Conservation (phyloP, 768 basidiomycete species). For the Russula dissimulans region DNA sequence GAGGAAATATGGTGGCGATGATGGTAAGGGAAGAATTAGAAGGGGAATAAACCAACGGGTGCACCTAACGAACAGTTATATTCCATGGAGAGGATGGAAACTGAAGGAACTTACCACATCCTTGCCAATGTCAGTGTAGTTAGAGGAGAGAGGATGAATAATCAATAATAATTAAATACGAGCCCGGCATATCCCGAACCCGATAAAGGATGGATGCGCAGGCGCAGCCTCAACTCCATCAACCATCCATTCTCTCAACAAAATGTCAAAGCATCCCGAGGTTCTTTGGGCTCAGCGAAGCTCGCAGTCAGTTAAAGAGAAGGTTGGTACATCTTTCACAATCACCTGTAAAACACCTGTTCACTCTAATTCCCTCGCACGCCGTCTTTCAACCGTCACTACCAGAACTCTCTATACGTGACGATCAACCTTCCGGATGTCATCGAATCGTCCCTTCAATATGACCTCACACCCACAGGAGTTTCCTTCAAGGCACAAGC, state of each 20-base stretch:
- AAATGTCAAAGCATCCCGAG: slow-evolving; percentile 58
- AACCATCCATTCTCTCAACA: background rate
- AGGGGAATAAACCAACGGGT: slow-evolving; percentile 81
- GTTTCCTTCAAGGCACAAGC: slow-evolving; percentile 59
- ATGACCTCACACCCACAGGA: slow-evolving; percentile 44
- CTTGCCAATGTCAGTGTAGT: background rate
- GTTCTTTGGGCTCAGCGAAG: slow-evolving; percentile 94
- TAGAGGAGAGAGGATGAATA: background rate
- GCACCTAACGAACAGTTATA: slow-evolving; percentile 41
- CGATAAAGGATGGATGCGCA: background rate
- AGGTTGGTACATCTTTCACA: slow-evolving; percentile 38
- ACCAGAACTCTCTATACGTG: slow-evolving; percentile 79
- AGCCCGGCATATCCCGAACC: slow-evolving; percentile 2
- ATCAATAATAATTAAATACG: background rate
- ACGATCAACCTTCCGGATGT: slow-evolving; percentile 81
- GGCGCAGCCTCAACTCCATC: background rate
- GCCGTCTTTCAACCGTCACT: background rate
- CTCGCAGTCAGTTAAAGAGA: slow-evolving; percentile 50
- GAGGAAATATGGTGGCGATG: slow-evolving; percentile 72
- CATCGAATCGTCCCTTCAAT: slow-evolving; percentile 45
- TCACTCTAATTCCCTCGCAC: background rate
- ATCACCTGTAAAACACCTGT: slow-evolving; percentile 1
- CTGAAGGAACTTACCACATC: slow-evolving; percentile 47
- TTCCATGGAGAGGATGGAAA: background rate
- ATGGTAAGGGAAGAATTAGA: slow-evolving; percentile 67